Base-by-base conservation (phyloP, 495 filamentous ascomycete species). In the Talaromyces nanjingensis region DNA sequence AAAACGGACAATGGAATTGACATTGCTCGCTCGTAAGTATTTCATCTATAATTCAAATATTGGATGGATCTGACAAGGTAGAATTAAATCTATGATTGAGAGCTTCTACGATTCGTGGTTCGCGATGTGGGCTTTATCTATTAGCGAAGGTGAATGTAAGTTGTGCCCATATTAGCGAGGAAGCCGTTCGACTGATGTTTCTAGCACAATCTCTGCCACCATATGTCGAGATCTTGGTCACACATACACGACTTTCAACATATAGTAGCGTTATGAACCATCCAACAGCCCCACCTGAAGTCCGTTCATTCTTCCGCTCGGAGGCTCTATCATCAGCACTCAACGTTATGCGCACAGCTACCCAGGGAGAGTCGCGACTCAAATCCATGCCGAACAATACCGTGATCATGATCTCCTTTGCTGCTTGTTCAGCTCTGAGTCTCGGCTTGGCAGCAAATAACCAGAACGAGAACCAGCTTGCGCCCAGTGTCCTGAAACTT, bases 361-460 rank as follows among this genome's bases (percentile, higher is more conserved):
- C 89, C 14, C 87, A 89, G 72, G 87, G 88, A 5, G 88, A 91
- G 71, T 76, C 77, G 2, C 81, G 86, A 64, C 79, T 91, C 4
- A 85, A 86, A 42, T 89, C 87, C 9, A 89, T 91, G 87, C 88
- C 88, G 4, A 91, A 90, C 74, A 90, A 91, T 64, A 87, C 88
- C 0, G 85, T 86, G 45, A 90, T 89, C 66, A 90, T 89, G 88
- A 89, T 90, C 24, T 88, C 87, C 4, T 91, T 89, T 62, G 87
- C 87, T 1, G 88, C 88, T 18, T 89, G 87, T 67, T 87, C 89
- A 55, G 86, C 87, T 1, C 76, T 91, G 22, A 83, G 83, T 37
- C 81, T 90, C 7, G 86, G 85, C 65, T 78, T 83, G 1, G 81
- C 85, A 59, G 80, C 83, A 11, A 74, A 80, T 6, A 86, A 81